Conservation (phyloP, 192 early-diverging fungal species). For the Pilaira anomala region DNA sequence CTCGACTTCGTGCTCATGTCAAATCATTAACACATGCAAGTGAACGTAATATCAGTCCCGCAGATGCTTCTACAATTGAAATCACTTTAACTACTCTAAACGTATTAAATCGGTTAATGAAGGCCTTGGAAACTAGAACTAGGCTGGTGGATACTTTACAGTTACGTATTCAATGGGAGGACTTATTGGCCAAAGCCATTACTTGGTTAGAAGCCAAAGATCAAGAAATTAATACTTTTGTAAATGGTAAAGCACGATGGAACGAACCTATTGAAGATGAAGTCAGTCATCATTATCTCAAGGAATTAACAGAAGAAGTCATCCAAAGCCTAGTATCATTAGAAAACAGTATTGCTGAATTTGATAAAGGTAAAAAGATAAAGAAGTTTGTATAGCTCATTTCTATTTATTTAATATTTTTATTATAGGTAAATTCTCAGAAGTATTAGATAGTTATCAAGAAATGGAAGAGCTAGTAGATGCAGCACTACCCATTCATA, state of each 20-base stretch:
- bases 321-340: conserved; percentile 24
- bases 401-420: too few relatives aligned
- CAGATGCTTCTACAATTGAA: conserved; percentile 46
- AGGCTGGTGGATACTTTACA: conserved; percentile 22
- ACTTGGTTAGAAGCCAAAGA: conserved; percentile 22
- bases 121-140: conserved; percentile 27
- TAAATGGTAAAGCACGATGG: conserved; percentile 25
- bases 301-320: conserved; percentile 17
- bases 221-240: conserved; percentile 24
- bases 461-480: conserved; percentile 33
- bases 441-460: conserved; percentile 30
- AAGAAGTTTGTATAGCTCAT: too few relatives aligned
- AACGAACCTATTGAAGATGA: background rate
- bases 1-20: conserved; percentile 40
- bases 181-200: conserved; percentile 20
- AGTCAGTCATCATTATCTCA: background rate
- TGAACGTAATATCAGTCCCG: conserved; percentile 35
- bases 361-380: conserved; percentile 28
- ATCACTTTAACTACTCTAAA: conserved; percentile 42
- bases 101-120: conserved; percentile 36
- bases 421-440: conserved; percentile 20
- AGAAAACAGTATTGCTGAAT: conserved; percentile 30
- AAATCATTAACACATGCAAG: conserved; percentile 23
- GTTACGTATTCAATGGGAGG: conserved; percentile 41
- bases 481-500: conserved; percentile 28